These are phyloP conservation scores for Ustulina deusta DNA, from an alignment of 2,329 filamentous ascomycete species.

Conservation along the genomic window DNA sequence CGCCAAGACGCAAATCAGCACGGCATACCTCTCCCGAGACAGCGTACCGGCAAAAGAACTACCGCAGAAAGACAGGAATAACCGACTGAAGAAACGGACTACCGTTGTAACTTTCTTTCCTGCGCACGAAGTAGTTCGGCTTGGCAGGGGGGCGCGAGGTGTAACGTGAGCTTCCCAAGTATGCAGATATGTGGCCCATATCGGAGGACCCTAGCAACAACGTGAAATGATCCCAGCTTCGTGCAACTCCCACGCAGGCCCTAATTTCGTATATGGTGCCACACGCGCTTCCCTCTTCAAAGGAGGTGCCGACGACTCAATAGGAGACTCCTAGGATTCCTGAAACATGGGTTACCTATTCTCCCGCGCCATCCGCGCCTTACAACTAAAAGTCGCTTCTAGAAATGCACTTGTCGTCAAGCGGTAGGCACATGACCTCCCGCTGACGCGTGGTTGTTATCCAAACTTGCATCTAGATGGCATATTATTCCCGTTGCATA, in stretches of 20 bases:
- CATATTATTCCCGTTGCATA: background rate
- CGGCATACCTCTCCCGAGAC: too few species aligned
- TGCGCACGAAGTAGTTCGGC: background rate
- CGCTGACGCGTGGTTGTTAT: background rate
- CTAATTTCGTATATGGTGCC: background rate
- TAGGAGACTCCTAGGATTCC: background rate
- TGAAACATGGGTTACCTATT: background rate
- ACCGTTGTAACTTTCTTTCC: background rate
- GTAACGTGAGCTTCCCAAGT: background rate
- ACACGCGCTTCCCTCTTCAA: background rate
- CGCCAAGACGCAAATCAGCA: conserved; percentile 8
- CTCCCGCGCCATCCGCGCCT: conserved; percentile 1
- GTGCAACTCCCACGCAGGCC: background rate
- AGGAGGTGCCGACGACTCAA: background rate
- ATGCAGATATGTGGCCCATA: background rate
- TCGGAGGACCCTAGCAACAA: background rate
- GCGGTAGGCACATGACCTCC: background rate
- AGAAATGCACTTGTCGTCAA: background rate
- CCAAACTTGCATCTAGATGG: background rate
- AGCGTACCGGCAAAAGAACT: background rate
- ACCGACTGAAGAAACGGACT: background rate
- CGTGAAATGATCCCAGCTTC: conserved; percentile 6
- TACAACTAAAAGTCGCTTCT: background rate
- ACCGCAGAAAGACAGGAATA: background rate
- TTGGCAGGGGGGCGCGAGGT: background rate